Conservation (phyloP, 192 early-diverging fungal species). For the Backusella psychrophila region DNA sequence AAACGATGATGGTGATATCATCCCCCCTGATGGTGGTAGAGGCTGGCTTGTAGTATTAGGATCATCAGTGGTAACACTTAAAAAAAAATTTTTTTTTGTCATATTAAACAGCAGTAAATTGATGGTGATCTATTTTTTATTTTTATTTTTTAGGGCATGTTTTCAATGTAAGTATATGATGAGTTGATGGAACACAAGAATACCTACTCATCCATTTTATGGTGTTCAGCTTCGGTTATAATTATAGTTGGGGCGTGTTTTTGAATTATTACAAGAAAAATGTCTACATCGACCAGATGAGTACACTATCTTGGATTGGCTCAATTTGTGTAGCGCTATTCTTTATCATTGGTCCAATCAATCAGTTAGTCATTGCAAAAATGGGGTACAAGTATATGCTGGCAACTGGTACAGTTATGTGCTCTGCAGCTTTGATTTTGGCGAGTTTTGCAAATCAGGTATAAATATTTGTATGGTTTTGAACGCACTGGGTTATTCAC, state of each 20-base stretch:
- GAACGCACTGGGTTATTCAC: neutral
- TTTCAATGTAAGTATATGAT: constrained; percentile 17
- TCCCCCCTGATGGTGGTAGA: constrained; percentile 44
- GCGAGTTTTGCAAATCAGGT: constrained; percentile 43
- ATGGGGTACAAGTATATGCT: constrained; percentile 52
- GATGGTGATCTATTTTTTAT: neutral
- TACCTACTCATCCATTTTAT: neutral
- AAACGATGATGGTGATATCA: constrained; percentile 14
- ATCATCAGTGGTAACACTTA: constrained; percentile 37
- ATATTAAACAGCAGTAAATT: neutral
- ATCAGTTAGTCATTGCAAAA: constrained; percentile 29
- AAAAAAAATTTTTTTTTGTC: neutral
- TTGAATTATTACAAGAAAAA: constrained; percentile 43
- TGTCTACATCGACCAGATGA: constrained; percentile 37
- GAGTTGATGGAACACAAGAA: neutral
- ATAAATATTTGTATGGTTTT: neutral
- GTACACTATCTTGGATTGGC: constrained; percentile 45
- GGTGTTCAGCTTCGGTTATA: constrained; percentile 40
- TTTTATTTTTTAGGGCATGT: constrained; percentile 17
- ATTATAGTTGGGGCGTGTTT: constrained; percentile 50
- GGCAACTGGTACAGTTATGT: constrained; percentile 44
- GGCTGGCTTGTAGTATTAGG: constrained; percentile 43
- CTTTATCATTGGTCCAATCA: constrained; percentile 41
- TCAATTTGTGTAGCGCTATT: constrained; percentile 46
- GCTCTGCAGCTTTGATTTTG: constrained; percentile 40